These are phyloP conservation scores for Prunus mume DNA, from an alignment of 306 rosid species.

Conservation along the genomic window DNA sequence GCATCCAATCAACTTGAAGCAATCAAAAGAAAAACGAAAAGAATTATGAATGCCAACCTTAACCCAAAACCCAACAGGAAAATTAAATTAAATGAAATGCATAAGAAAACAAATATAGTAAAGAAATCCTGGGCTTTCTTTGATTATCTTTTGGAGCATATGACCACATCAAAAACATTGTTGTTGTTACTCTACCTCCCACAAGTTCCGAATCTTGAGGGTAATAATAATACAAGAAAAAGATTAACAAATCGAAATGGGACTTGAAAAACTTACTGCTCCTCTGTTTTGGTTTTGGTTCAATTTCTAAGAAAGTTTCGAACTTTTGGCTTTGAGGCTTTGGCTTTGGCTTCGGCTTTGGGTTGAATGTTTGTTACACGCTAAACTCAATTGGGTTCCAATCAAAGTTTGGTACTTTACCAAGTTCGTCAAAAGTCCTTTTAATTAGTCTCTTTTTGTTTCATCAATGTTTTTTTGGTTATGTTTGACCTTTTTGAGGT, in stretches of 20 bases:
- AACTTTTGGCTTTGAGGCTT: not conserved
- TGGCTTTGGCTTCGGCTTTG: not conserved
- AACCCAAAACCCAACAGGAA: not conserved
- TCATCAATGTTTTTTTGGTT: conserved; percentile 13
- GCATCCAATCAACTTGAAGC: not conserved
- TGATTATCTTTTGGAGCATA: conserved; percentile 10
- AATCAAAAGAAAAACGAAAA: not conserved
- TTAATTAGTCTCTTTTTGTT: not conserved
- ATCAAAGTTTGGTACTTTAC: conserved; percentile 27
- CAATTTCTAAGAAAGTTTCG: conserved; percentile 3
- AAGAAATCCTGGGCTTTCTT: conserved; percentile 2
- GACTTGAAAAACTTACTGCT: conserved; percentile 13
- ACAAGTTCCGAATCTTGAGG: conserved; percentile 23
- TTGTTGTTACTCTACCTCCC: conserved; percentile 6
- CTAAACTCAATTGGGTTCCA: conserved; percentile 6
- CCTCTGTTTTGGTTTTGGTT: conserved; percentile 1
- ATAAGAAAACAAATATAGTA: not conserved
- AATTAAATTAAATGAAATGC: not conserved
- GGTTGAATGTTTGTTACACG: not conserved
- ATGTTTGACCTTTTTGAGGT: conserved; percentile 31
- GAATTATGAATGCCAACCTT: not conserved
- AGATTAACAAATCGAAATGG: not conserved
- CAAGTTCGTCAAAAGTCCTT: conserved; percentile 21
- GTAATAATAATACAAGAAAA: conserved; percentile 7
- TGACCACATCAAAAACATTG: not conserved